Evolutionary conservation across 345 rosid genomes (phyloP), one percentile per base, ranked within the genome.

Genomic region (Citrus reticulata): DNA sequence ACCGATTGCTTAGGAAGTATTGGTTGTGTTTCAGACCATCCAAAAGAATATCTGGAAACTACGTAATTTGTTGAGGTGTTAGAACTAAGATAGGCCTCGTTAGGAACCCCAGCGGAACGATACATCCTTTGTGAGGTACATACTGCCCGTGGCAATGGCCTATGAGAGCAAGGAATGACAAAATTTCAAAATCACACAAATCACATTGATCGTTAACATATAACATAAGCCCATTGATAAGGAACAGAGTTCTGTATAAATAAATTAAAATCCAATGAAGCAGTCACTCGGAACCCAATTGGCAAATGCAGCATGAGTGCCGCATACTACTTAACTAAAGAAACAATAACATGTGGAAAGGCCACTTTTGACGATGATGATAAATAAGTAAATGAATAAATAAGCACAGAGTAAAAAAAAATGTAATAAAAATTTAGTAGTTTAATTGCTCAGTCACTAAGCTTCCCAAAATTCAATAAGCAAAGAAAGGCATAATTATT

Each of bases 131-230:
- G 88, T 59, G 92, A 79, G 65, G 79, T 73, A 69, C 82, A 80
- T 19, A 82, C 34, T 70, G 81, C 75, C 78, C 72, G 90, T 62
- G 92, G 87, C 64, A 86, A 78, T 42, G 85, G 55, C 83, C 97
- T 83, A 77, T 27, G 32, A 73, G 35, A 73, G 35, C 34, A 63
- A 79, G 74, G 7, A 75, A 54, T 60, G 22, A 19, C 35, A 35
- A 24, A 24, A 66, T 27, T 6, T 32, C 9, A 54, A 24, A 46
- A 25, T 5, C 9, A 2, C 3, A 35, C 27, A 35, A 19, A 35
- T 35, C 6, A 39, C 22, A 57, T 67, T 14, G 9, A 71, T 14
- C 2, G n/a, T 17, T 30, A 60, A 25, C 57, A 73, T 20, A n/a
- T 1, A 35, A 58, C 22, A 10, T 61, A 27, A 60, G 46, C 64